A percentile compares a stretch with the other conserved stretches of the same genome.
Evolutionary conservation across 495 filamentous ascomycete genomes (phyloP).

Genomic region (Durotheca rogersii): DNA sequence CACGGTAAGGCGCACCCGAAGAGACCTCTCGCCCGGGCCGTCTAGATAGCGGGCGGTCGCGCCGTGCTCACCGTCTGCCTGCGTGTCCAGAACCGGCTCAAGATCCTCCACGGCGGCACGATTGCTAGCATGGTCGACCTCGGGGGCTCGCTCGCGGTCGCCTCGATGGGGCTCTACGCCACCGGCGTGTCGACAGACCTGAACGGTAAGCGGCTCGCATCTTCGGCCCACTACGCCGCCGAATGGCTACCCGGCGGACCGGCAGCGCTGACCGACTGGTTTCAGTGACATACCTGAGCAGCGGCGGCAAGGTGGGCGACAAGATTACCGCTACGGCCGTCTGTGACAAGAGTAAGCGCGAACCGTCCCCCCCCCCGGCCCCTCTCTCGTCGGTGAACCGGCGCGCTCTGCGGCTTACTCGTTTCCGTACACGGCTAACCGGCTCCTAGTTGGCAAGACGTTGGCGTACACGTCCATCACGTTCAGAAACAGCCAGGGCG

Average conservation of each 20-base stretch:
- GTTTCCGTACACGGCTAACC: constrained; percentile 3
- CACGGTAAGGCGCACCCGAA: constrained; percentile 58
- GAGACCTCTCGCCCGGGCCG: background rate
- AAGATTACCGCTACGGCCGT: constrained; percentile 64
- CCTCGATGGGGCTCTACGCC: constrained; percentile 80
- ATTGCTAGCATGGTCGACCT: constrained; percentile 96
- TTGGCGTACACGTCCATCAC: constrained; percentile 83
- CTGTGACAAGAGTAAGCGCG: constrained; percentile 79
- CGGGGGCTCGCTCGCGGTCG: constrained; percentile 89
- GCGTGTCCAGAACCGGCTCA: constrained; percentile 77
- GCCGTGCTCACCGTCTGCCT: constrained; percentile 5
- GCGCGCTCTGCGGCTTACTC: too few relatives aligned
- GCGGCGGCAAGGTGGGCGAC: constrained; percentile 82
- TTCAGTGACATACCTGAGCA: constrained; percentile 84
- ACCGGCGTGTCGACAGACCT: constrained; percentile 94
- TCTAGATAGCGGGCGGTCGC: background rate
- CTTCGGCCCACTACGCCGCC: background rate
- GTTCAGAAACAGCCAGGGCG: constrained; percentile 73
- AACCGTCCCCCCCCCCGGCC: background rate
- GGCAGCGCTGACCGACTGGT: constrained; percentile 3
- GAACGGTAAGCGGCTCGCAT: constrained; percentile 58
- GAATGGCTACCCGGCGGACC: too few relatives aligned
- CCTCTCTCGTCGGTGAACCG: too few relatives aligned
- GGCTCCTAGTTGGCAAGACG: constrained; percentile 78
- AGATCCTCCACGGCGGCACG: constrained; percentile 90